Base-by-base conservation (phyloP, 2,329 filamentous ascomycete species). In the Beauveria scarabaeidicola region DNA sequence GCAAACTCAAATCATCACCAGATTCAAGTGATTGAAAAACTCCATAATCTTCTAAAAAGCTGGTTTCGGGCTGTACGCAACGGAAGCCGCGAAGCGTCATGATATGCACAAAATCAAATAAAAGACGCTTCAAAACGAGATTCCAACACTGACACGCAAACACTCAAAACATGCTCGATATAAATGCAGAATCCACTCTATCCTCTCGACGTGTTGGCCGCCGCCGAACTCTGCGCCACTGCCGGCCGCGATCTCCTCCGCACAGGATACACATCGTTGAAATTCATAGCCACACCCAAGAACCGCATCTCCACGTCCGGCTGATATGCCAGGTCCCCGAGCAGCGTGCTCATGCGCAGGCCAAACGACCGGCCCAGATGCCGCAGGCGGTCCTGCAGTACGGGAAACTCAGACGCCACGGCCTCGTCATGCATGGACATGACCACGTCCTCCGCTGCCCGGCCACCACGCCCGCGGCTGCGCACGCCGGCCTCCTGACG, bases 251-350 rank as follows among this genome's bases (percentile, higher is more conserved):
- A n/a, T 36, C 52, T 51, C 36, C 52, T 32, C 38, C 43, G 38
- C 19, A 52, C 15, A 13, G 58, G 36, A 51, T 97, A 97, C 27
- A 96, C 89, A 71, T 97, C 93, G 74, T 99, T 99, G 74, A 97
- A 99, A 75, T 97, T 99, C 91, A 99, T 97, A 44, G 94, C 90
- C 51, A 97, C 91, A 43, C 91, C 94, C 65, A 99, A 76, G 78
- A 97, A 97, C 58, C 93, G 82, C 86, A 99, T 90, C 72, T 99
- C 94, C 55, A 92, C 87, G 71, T 99, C 94, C 1, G 91, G 88
- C 74, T 97, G 93, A 74, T 95, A 93, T 9, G 91, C 89, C 63
- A 99, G 73, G 71, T 99, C 95, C 15, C 94, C 91, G 3, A 99
- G 78, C 58, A 99, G 76, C 44, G 92, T 79, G 70, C 91, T 91